A percentile compares a stretch with the other conserved stretches of the same genome.
phyloP scores from a whole-genome alignment of 495 filamentous ascomycete genomes.

The Bacidia rubella region DNA sequence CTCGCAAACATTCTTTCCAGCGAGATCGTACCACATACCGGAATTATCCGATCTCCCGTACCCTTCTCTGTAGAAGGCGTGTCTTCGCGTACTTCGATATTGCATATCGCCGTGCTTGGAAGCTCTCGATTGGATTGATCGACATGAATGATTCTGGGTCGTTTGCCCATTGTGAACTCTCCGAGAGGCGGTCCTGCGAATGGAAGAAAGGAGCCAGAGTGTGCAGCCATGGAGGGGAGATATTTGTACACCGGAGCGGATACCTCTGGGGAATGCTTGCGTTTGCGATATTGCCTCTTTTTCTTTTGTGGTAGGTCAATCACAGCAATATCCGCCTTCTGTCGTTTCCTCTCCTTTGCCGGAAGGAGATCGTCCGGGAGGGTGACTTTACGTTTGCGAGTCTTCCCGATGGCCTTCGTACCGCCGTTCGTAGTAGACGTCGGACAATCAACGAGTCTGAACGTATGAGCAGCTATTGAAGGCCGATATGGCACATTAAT shows the following conservation, averaged over 20 bases:
- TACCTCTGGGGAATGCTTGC: neutral
- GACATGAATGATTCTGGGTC: too few relatives aligned
- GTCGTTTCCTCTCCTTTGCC: neutral
- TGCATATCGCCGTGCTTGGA: too few relatives aligned
- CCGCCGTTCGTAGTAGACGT: neutral
- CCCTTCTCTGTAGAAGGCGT: too few relatives aligned
- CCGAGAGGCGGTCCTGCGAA: neutral
- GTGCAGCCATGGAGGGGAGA: conserved; percentile 8
- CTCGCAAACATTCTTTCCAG: neutral
- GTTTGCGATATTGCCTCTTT: neutral
- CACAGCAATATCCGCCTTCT: too few relatives aligned
- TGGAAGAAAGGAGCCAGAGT: neutral
- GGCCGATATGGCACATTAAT: conserved; percentile 8
- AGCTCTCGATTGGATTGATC: too few relatives aligned
- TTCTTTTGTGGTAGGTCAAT: neutral
- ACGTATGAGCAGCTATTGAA: conserved; percentile 17
- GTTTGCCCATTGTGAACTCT: too few relatives aligned
- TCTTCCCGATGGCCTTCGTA: neutral
- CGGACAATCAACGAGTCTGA: neutral
- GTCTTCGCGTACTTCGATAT: too few relatives aligned
- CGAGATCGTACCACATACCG: too few relatives aligned
- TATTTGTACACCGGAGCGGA: neutral
- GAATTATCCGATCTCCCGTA: too few relatives aligned
- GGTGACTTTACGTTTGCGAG: neutral
- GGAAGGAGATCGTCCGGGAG: neutral